Conservation (phyloP, 1,284 basidiomycete species). For the Paramarasmius palmivorus region DNA sequence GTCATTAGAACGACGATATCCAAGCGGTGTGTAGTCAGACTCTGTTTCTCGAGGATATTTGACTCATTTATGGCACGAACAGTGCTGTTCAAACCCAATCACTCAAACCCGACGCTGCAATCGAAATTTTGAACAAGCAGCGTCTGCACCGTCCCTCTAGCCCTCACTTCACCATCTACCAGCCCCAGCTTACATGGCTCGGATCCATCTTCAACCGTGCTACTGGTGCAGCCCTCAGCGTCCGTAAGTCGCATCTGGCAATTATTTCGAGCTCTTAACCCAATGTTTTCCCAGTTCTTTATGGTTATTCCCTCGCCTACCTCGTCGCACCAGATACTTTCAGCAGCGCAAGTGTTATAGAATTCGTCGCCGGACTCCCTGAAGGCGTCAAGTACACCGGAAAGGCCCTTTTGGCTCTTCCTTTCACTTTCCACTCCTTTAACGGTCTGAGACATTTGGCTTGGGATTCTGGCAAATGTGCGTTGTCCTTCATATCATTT, state of each 20-base stretch:
- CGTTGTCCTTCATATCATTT: constrained; percentile 31
- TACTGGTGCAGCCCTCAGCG: constrained; percentile 80
- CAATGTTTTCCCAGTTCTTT: constrained; percentile 61
- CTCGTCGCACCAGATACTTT: constrained; percentile 81
- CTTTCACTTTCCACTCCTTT: constrained; percentile 88
- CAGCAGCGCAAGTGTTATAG: constrained; percentile 78
- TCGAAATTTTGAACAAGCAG: constrained; percentile 83
- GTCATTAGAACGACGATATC: constrained; percentile 40
- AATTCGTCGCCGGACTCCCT: constrained; percentile 69
- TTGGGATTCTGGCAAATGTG: constrained; percentile 92
- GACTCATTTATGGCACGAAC: constrained; percentile 4
- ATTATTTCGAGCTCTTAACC: constrained; percentile 2
- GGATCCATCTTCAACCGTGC: constrained; percentile 85
- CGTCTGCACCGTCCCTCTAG: constrained; percentile 83
- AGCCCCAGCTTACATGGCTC: constrained; percentile 92
- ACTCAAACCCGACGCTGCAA: constrained; percentile 56
- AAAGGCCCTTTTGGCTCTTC: constrained; percentile 78
- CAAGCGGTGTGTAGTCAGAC: constrained; percentile 45
- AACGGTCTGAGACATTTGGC: constrained; percentile 91
- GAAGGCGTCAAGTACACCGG: constrained; percentile 72
- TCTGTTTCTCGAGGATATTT: not conserved
- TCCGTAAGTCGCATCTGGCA: constrained; percentile 51
- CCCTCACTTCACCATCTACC: constrained; percentile 96
- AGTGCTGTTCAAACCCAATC: constrained; percentile 68
- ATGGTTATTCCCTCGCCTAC: constrained; percentile 88